Evolutionary conservation across 192 early-diverging fungal genomes (phyloP).

Genomic region (Radiomyces spectabilis): DNA sequence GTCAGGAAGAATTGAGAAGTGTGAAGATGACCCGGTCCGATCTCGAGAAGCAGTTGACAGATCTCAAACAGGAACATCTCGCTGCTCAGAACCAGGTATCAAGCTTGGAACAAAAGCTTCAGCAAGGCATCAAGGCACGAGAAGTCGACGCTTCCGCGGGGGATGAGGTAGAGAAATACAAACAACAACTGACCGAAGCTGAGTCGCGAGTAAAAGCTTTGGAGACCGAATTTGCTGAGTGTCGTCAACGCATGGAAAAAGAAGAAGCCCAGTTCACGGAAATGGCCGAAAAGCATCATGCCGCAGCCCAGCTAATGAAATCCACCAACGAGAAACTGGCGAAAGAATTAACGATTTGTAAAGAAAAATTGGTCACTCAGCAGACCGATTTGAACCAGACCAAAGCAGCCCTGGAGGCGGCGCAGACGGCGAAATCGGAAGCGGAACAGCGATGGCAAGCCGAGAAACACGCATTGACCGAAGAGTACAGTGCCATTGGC

Average conservation of each 20-base stretch:
- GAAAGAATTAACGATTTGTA: background rate
- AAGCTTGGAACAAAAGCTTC: background rate
- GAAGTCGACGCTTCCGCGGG: background rate
- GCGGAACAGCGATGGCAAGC: background rate
- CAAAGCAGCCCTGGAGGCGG: background rate
- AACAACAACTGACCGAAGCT: background rate
- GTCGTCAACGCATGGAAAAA: slow-evolving; percentile 1
- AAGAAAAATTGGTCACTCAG: background rate
- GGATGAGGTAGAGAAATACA: background rate
- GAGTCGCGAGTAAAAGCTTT: background rate
- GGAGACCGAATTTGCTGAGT: background rate
- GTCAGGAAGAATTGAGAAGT: background rate
- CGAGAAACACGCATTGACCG: too few relatives aligned
- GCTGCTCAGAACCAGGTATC: background rate
- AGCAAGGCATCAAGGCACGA: background rate
- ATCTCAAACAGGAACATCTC: slow-evolving; percentile 4
- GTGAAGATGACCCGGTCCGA: background rate
- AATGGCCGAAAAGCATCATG: background rate
- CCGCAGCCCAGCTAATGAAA: too few relatives aligned
- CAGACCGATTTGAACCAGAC: background rate
- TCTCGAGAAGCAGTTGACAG: background rate
- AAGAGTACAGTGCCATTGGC: too few relatives aligned
- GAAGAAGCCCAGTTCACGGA: background rate
- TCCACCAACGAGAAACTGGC: background rate
- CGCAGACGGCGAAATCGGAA: background rate